Conservation (phyloP, 352 stramenopile genomes). For the Phytophthora palmivora region DNA sequence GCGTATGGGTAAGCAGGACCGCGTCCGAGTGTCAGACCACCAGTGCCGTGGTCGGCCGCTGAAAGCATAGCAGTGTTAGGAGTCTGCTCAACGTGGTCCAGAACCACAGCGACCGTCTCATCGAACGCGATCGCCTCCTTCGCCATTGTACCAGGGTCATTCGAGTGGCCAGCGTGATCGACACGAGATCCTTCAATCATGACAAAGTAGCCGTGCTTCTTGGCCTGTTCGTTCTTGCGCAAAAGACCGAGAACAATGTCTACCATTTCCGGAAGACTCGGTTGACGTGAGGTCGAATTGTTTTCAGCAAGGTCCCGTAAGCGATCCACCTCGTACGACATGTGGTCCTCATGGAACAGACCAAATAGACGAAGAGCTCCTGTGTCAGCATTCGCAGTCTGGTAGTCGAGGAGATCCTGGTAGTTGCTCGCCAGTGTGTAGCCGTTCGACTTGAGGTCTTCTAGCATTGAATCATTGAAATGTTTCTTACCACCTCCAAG, state of each 20-base stretch:
- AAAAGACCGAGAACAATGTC: slow-evolving; percentile 64
- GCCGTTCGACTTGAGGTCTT: slow-evolving; percentile 45
- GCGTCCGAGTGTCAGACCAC: slow-evolving; percentile 63
- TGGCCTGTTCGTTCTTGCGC: slow-evolving; percentile 73
- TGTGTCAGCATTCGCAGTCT: slow-evolving; percentile 49
- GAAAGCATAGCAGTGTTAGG: slow-evolving; percentile 67
- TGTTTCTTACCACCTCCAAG: slow-evolving; percentile 56
- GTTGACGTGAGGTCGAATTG: slow-evolving; percentile 53
- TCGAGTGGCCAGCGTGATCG: slow-evolving; percentile 71
- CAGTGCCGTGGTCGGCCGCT: slow-evolving; percentile 70
- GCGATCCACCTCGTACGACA: slow-evolving; percentile 76
- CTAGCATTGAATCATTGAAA: slow-evolving; percentile 61
- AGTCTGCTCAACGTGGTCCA: slow-evolving; percentile 56
- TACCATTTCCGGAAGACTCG: slow-evolving; percentile 69
- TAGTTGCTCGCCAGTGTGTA: slow-evolving; percentile 68
- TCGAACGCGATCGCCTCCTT: slow-evolving; percentile 77
- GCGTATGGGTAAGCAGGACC: slow-evolving; percentile 42
- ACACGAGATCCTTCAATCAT: slow-evolving; percentile 82
- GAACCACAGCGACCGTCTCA: slow-evolving; percentile 68
- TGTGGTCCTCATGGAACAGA: slow-evolving; percentile 69
- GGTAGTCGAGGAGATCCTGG: slow-evolving; percentile 62
- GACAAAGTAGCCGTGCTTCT: slow-evolving; percentile 80
- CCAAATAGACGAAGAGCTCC: slow-evolving; percentile 65
- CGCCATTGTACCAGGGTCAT: slow-evolving; percentile 73
- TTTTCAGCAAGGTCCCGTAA: slow-evolving; percentile 42